Evolutionary conservation across 2,329 filamentous ascomycete species (phyloP), one percentile per base, ranked within the genome.

Genomic region (Penicillium griseofulvum): DNA sequence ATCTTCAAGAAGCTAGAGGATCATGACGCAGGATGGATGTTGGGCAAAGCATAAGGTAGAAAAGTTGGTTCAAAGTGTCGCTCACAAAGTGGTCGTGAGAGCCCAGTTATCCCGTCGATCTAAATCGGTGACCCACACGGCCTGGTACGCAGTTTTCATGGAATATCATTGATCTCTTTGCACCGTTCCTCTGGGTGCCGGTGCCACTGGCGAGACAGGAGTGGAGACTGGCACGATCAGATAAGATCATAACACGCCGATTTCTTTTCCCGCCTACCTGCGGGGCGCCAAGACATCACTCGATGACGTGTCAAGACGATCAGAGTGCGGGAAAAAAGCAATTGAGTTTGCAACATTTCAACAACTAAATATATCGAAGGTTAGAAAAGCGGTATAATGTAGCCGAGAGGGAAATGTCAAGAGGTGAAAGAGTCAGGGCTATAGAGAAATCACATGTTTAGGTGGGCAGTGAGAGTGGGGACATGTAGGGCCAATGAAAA

Each of bases 191-290:
- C 36, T 56, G 38, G 45, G 37, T 47, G 56, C 45, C 41, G 45
- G 44, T 45, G 43, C 42, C 43, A 34, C 51, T 29, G 44, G 44
- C 31, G 50, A 48, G 53, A 45, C 26, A 38, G n/a, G 37, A 45
- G 61, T 64, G 61, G 61, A 51, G 56, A 62, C 60, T 38, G 39
- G 46, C 48, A 54, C 54, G 59, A 65, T 65, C 62, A 57, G 62
- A 65, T 65, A 65, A 65, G 62, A 65, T 65, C 55, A 59, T 37
- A 52, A 53, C 48, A 49, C 56, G 49, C 39, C 16, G 34, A 42
- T 7, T 34, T 31, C 42, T 45, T 38, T 45, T 44, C 31, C 33
- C 24, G 39, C 17, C 39, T 51, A n/a, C 28, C 47, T 33, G 47
- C 41, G 52, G 47, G 52, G 34, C 52, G 52, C 52, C 47, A 51